phyloP scores from a whole-genome alignment of 257 asterid genomes.

The Capsicum pubescens region DNA sequence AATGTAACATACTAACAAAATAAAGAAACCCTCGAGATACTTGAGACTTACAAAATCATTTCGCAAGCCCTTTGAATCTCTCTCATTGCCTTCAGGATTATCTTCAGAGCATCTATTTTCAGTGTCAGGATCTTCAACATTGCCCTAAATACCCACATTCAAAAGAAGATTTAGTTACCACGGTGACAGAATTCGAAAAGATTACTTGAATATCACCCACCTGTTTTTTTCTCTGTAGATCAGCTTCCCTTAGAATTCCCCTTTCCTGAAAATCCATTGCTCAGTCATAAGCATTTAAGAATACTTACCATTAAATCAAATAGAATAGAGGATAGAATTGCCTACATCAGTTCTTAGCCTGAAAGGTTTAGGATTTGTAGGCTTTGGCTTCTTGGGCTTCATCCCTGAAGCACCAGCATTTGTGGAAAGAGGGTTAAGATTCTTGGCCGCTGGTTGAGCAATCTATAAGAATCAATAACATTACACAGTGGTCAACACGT shows the following conservation, averaged over 20 bases:
- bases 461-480: slow-evolving; percentile 40
- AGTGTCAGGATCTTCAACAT: background rate
- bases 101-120: slow-evolving; percentile 21
- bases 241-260: slow-evolving; percentile 83
- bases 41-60: slow-evolving; percentile 26
- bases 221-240: slow-evolving; percentile 61
- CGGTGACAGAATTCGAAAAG: background rate
- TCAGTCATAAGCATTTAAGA: slow-evolving; percentile 24
- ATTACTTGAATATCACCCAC: slow-evolving; percentile 52
- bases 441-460: slow-evolving; percentile 48
- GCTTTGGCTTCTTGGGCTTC: slow-evolving; percentile 76
- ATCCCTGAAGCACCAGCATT: slow-evolving; percentile 39
- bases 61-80: slow-evolving; percentile 18
- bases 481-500: slow-evolving; percentile 19
- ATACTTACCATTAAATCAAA: background rate
- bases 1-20: slow-evolving; percentile 3
- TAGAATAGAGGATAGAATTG: slow-evolving; percentile 12
- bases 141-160: slow-evolving; percentile 32
- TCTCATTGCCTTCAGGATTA: slow-evolving; percentile 29
- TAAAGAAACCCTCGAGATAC: background rate
- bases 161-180: background rate
- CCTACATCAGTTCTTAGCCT: slow-evolving; percentile 96
- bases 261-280: slow-evolving; percentile 71
- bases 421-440: slow-evolving; percentile 40
- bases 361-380: slow-evolving; percentile 92